Conservation (phyloP, 192 early-diverging fungal species). For the Entomortierella chlamydospora region DNA sequence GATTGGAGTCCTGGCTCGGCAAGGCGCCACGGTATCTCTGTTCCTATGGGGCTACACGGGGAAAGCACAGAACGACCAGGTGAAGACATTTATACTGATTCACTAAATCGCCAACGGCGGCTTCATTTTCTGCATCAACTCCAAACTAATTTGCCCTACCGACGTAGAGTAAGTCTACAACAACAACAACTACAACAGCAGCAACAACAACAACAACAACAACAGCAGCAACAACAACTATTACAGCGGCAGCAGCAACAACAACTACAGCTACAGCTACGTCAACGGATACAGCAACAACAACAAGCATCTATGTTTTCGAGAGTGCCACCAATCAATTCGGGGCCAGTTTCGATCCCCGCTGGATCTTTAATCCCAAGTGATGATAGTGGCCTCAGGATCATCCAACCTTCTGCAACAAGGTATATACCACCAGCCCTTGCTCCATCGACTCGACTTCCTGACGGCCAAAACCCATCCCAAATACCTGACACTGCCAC, state of each 20-base stretch:
- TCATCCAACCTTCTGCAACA: not conserved
- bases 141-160: not conserved
- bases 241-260: too few relatives aligned
- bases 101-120: not conserved
- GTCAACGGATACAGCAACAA: not conserved
- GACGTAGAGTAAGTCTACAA: not conserved
- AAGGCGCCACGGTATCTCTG: not conserved
- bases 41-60: not conserved
- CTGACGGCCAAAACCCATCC: too few relatives aligned
- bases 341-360: not conserved
- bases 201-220: too few relatives aligned
- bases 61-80: not conserved
- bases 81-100: not conserved
- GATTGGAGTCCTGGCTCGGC: not conserved
- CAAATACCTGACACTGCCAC: not conserved
- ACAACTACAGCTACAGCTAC: too few relatives aligned
- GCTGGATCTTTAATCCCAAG: not conserved
- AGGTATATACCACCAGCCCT: too few relatives aligned
- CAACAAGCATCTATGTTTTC: not conserved
- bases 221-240: too few relatives aligned
- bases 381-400: not conserved
- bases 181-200: not conserved
- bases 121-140: not conserved
- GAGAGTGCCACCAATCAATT: not conserved
- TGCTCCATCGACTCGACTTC: too few relatives aligned